Evolutionary conservation across 192 early-diverging fungal genomes (phyloP), one percentile per base, ranked within the genome.

Genomic region (Phlyctochytrium arcticum): DNA sequence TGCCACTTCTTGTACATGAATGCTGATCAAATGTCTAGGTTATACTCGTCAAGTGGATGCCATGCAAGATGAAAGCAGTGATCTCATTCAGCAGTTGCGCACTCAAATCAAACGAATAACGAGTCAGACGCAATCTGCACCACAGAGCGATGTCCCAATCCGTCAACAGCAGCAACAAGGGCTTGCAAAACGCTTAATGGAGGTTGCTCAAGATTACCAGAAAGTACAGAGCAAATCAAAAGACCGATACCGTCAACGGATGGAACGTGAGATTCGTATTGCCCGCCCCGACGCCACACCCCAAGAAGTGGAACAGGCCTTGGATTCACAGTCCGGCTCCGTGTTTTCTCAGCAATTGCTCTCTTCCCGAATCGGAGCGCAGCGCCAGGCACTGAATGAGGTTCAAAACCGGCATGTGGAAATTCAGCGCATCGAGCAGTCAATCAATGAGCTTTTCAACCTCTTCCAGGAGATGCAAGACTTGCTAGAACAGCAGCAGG

Each of bases 381-480:
- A 83, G 55, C 69, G 82, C 31, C 49, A 63, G 10, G 77, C 79
- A 1, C 56, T 88, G 26, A 60, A 80, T n/a, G 83, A 85, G 61
- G 85, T 88, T 4, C 83, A 84, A 59, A 75, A 75, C 60, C 69
- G 86, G 12, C 86, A 88, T 59, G 69, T 80, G 6, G 85, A 88
- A 57, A 75, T 88, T 21, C 70, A 63, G 29, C 72, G 73, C 34
- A 75, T 88, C 12, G 86, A 82, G 30, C 71, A 72, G 34, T 77
- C 72, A 21, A 67, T 88, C 19, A 70, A 71, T 7, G 82, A 88
- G 70, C 63, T 88, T 8, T 78, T 79, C 24, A 67, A 66, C 5
- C 65, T 88, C 39, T 87, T 88, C 57, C 71, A 82, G 67, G 86
- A 88, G 24, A 87, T 88, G 86, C 80, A 87, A 54, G 57, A 39